A percentile compares a stretch with the other conserved stretches of the same genome.
phyloP scores from a whole-genome alignment of 768 basidiomycete genomes.

The Hygrocybe coccinea region DNA sequence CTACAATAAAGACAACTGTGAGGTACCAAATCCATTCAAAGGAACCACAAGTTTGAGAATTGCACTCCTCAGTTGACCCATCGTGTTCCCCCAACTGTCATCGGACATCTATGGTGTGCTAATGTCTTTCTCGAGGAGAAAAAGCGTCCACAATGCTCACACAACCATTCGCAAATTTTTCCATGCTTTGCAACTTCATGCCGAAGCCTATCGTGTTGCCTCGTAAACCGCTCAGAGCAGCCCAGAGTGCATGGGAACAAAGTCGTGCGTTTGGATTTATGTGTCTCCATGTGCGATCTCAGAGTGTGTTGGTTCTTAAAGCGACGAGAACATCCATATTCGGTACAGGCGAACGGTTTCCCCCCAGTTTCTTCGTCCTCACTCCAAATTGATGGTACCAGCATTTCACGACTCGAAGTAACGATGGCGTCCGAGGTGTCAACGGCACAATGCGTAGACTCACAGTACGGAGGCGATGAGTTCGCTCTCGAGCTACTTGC shows the following conservation, averaged over 20 bases:
- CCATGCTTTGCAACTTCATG: conserved; percentile 58
- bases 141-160: conserved; percentile 48
- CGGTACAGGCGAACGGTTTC: not conserved
- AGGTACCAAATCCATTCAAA: too few species aligned
- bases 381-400: not conserved
- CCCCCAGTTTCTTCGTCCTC: not conserved
- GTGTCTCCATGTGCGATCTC: conserved; percentile 52
- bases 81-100: conserved; percentile 44
- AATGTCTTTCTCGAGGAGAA: conserved; percentile 51
- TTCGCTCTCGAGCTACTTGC: too few species aligned
- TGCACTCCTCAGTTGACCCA: conserved; percentile 40
- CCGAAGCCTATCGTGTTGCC: conserved; percentile 53
- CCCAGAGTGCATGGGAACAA: conserved; percentile 49
- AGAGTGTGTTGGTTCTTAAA: conserved; percentile 47
- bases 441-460: too few species aligned
- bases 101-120: conserved; percentile 52
- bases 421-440: not conserved
- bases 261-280: conserved; percentile 46
- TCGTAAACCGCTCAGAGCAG: conserved; percentile 50
- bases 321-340: conserved; percentile 38
- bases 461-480: too few species aligned
- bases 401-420: not conserved
- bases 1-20: too few species aligned
- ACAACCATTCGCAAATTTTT: conserved; percentile 51
- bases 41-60: too few species aligned